These are phyloP conservation scores for Solanum rostratum DNA, from an alignment of 257 asterid genomes.

Conservation along the genomic window DNA sequence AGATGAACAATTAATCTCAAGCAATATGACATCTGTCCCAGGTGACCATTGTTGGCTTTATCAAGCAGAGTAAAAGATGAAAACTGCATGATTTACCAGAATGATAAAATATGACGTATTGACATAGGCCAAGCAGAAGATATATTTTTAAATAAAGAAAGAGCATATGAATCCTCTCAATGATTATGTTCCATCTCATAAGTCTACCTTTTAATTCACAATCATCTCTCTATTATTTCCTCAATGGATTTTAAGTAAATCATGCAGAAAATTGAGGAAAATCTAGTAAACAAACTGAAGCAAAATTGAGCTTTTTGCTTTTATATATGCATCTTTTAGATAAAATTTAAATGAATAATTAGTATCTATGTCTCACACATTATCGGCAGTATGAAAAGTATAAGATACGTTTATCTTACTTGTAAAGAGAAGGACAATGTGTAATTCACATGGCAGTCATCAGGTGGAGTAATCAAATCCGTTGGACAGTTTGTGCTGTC, in stretches of 20 bases:
- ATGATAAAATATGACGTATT: not conserved
- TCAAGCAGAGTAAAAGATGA: not conserved
- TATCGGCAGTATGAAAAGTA: not conserved
- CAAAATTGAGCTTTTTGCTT: not conserved
- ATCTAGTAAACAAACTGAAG: not conserved
- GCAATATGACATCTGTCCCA: not conserved
- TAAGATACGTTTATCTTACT: conserved; percentile 37
- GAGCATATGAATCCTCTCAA: not conserved
- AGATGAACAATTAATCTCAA: not conserved
- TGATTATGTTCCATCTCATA: not conserved
- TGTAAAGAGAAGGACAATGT: conserved; percentile 85
- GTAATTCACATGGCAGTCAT: conserved; percentile 94
- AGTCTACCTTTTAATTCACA: not conserved
- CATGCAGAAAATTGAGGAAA: not conserved
- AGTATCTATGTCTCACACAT: not conserved
- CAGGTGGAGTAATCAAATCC: conserved; percentile 91
- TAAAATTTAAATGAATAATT: too few relatives aligned
- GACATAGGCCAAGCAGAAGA: not conserved
- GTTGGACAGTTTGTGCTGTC: conserved; percentile 69
- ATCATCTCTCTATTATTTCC: not conserved
- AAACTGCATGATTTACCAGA: not conserved
- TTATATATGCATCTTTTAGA: not conserved
- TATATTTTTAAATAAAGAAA: not conserved
- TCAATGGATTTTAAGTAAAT: not conserved
- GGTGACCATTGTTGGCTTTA: not conserved